Evolutionary conservation across 257 asterid genomes (phyloP).

Genomic region (Solanum pinnatisectum): DNA sequence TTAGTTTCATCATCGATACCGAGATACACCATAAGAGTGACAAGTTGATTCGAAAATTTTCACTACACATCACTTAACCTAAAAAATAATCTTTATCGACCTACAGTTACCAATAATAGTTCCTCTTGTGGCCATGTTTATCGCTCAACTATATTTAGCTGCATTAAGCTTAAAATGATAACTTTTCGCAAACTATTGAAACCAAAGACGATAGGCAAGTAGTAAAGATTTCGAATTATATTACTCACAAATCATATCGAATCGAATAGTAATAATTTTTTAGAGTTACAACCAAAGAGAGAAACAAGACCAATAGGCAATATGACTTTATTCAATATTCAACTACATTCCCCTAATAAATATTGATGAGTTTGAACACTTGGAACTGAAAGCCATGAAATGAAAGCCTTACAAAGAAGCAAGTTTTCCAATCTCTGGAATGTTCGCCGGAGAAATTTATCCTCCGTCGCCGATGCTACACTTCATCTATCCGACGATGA

Average conservation of each 20-base stretch:
- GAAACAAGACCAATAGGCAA: neutral
- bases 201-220: neutral
- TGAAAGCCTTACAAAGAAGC: conserved; percentile 31
- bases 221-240: neutral
- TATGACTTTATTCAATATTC: too few relatives aligned
- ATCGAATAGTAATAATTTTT: neutral
- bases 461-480: conserved; percentile 20
- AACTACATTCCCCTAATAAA: neutral
- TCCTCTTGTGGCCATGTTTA: neutral
- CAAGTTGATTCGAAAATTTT: neutral
- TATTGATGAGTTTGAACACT: neutral
- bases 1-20: neutral
- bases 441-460: conserved; percentile 11
- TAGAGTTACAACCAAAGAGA: neutral
- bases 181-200: neutral
- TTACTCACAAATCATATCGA: neutral
- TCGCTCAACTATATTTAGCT: neutral
- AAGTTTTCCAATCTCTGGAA: neutral
- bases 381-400: neutral
- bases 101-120: neutral
- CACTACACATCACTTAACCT: neutral
- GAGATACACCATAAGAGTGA: neutral
- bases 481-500: conserved; percentile 5
- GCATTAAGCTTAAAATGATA: neutral
- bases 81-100: neutral